Evolutionary conservation across 306 rosid species (phyloP).

Genomic region (Carpinus viminea): DNA sequence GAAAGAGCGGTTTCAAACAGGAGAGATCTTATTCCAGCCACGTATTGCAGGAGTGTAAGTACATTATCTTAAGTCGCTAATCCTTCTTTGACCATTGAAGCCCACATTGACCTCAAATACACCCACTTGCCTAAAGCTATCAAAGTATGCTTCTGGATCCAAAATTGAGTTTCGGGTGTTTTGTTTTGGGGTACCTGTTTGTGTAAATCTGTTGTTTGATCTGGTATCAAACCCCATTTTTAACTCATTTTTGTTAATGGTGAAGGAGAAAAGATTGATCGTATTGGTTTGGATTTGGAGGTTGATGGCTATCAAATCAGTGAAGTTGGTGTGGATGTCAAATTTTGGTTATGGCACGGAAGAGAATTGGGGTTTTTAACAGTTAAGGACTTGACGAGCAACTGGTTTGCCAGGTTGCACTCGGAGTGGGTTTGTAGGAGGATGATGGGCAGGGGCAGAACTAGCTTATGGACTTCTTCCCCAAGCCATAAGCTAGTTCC

Average conservation of each 20-base stretch:
- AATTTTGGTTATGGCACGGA: neutral
- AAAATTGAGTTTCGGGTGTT: too few relatives aligned
- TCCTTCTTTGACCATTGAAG: neutral
- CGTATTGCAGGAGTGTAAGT: constrained; percentile 83
- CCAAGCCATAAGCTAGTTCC: too few relatives aligned
- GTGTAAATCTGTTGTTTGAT: neutral
- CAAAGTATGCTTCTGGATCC: too few relatives aligned
- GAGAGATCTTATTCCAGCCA: constrained; percentile 83
- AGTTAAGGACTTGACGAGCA: neutral
- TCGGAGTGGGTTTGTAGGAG: neutral
- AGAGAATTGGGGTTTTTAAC: neutral
- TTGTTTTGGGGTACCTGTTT: too few relatives aligned
- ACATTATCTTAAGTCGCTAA: neutral
- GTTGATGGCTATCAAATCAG: neutral
- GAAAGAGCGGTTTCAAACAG: constrained; percentile 88
- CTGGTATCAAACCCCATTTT: neutral
- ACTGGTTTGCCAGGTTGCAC: neutral
- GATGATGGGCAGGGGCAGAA: neutral
- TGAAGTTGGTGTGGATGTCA: neutral
- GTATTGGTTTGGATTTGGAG: neutral
- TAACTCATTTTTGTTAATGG: neutral
- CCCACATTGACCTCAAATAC: neutral
- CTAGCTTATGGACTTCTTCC: too few relatives aligned
- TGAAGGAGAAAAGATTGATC: neutral
- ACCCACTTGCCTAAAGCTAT: neutral